phyloP scores from a whole-genome alignment of 768 basidiomycete genomes.

The Leccinum aurantiacum region DNA sequence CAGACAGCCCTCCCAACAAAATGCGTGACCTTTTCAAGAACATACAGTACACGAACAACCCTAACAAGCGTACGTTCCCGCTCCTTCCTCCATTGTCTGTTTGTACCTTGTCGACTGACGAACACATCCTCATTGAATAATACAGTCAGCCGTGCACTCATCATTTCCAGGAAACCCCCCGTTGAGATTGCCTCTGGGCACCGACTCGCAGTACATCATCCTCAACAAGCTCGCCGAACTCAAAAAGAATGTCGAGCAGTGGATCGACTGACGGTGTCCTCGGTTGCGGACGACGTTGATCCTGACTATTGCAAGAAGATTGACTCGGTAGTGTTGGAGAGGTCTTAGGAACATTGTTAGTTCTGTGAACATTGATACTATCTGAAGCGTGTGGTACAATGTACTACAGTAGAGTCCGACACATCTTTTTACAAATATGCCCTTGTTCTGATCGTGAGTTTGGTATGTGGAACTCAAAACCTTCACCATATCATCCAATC shows the following conservation, averaged over 20 bases:
- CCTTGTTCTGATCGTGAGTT: too few species aligned
- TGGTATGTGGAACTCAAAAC: too few species aligned
- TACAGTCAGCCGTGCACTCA: conserved; percentile 20
- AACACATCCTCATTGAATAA: conserved; percentile 1
- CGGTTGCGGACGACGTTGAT: conserved; percentile 25
- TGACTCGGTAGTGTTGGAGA: too few species aligned
- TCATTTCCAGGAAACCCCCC: conserved; percentile 5
- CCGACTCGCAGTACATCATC: conserved; percentile 18
- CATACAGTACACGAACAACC: not conserved
- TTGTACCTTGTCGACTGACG: not conserved
- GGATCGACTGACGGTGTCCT: conserved; percentile 12
- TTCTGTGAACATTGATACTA: too few species aligned
- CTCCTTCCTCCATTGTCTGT: not conserved
- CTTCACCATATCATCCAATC: too few species aligned
- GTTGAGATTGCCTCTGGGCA: conserved; percentile 21
- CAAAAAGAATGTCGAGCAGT: conserved; percentile 16
- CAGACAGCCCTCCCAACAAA: conserved; percentile 18
- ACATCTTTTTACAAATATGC: too few species aligned
- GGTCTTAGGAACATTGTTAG: too few species aligned
- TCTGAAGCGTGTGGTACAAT: too few species aligned
- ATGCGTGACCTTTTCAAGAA: conserved; percentile 11
- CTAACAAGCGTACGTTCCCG: conserved; percentile 8
- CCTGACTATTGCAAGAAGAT: conserved; percentile 15
- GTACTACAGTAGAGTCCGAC: too few species aligned
- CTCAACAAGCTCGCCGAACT: conserved; percentile 18